Evolutionary conservation across 805 yeast genomes (phyloP).

Genomic region (Teunomyces pallodes): DNA sequence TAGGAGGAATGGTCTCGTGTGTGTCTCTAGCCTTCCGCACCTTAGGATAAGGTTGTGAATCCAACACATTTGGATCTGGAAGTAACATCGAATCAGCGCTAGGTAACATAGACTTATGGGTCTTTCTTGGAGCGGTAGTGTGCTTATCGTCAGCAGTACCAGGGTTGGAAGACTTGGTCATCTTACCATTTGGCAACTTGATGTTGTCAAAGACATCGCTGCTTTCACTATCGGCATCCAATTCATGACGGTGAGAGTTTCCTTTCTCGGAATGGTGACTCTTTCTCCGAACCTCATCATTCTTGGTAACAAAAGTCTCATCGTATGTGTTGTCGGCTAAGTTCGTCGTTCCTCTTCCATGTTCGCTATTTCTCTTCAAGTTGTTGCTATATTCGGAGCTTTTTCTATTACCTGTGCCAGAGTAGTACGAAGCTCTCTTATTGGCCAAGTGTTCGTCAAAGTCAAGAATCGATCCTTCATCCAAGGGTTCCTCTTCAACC

Average conservation of each 20-base stretch:
- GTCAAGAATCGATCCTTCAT: constrained; percentile 39
- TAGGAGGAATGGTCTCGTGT: constrained; percentile 16
- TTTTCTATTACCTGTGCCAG: constrained; percentile 20
- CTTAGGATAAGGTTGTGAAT: constrained; percentile 19
- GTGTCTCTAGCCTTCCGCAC: constrained; percentile 16
- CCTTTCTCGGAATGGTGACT: constrained; percentile 11
- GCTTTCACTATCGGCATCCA: constrained; percentile 25
- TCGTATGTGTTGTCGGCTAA: constrained; percentile 14
- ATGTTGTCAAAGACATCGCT: constrained; percentile 42
- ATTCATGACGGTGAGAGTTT: constrained; percentile 2
- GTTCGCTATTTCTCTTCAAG: constrained; percentile 8
- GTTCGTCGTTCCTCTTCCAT: constrained; percentile 14
- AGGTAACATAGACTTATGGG: constrained; percentile 28
- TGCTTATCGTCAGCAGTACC: not conserved
- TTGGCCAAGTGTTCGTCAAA: constrained; percentile 39
- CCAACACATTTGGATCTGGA: constrained; percentile 18
- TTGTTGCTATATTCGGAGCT: constrained; percentile 22
- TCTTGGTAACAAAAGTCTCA: constrained; percentile 44
- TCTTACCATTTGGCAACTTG: constrained; percentile 46
- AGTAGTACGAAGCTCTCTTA: constrained; percentile 40
- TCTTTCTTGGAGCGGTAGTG: not conserved
- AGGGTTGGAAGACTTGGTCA: constrained; percentile 8
- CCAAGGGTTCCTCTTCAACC: constrained; percentile 29
- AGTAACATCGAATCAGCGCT: constrained; percentile 36
- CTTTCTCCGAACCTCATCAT: constrained; percentile 21